Conservation (phyloP, 2,329 filamentous ascomycete genomes). For the Fusarium buxicola region DNA sequence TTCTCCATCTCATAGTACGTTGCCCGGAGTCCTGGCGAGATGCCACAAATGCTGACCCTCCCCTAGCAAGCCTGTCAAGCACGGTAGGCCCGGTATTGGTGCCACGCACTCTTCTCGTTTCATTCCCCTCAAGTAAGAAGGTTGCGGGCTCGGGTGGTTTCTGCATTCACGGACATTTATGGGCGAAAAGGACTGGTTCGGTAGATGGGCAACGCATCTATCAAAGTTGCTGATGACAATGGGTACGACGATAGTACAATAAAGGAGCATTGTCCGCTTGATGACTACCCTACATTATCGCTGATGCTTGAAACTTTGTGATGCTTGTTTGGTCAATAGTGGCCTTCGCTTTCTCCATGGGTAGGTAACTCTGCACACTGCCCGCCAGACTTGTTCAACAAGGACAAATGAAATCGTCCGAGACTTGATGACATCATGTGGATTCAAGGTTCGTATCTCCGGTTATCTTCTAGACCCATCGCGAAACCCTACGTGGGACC, state of each 20-base stretch:
- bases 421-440: not conserved
- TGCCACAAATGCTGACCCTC: conserved; percentile 59
- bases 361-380: not conserved
- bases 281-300: conserved; percentile 43
- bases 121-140: conserved; percentile 99
- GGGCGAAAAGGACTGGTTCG: conserved; percentile 69
- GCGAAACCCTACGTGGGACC: not conserved
- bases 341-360: not conserved
- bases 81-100: conserved; percentile 99
- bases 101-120: conserved; percentile 99
- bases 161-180: conserved; percentile 68
- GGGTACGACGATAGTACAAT: conserved; percentile 59
- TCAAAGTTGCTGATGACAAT: conserved; percentile 59
- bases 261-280: conserved; percentile 55
- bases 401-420: not conserved
- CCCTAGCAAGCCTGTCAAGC: conserved; percentile 97
- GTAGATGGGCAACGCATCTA: conserved; percentile 59
- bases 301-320: conserved; percentile 24
- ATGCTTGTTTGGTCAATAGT: conserved; percentile 5
- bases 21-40: not conserved
- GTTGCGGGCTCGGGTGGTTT: conserved; percentile 62
- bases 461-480: not conserved
- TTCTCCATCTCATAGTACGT: conserved; percentile 99
- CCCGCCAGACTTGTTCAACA: not conserved
- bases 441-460: not conserved